A percentile compares a stretch with the other conserved stretches of the same genome.
Conservation (phyloP, 129 eudicot species). For the Oenanthe sinensis region DNA sequence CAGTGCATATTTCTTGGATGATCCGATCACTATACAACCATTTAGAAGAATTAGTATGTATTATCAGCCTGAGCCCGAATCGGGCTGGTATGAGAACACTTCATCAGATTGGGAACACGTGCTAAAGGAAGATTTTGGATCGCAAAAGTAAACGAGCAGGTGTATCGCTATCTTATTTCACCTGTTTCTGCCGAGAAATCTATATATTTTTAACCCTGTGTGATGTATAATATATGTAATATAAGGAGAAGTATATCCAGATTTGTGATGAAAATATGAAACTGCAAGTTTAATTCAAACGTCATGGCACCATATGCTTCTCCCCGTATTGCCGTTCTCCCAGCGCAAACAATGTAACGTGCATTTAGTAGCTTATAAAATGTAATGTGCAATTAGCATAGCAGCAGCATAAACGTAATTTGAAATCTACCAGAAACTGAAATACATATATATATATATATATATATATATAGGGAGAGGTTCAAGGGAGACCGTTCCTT, state of each 20-base stretch:
- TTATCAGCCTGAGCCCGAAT: background rate
- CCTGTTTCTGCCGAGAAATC: background rate
- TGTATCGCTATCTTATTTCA: background rate
- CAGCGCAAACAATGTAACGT: too few species aligned
- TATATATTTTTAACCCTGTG: background rate
- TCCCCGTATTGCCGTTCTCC: background rate
- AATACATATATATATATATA: too few species aligned
- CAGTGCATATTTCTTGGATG: background rate
- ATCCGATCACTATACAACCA: background rate
- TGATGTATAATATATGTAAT: background rate
- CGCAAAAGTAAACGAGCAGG: constrained; percentile 11
- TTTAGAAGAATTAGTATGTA: background rate
- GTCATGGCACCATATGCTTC: too few species aligned
- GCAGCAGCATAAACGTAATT: background rate
- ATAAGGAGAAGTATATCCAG: background rate
- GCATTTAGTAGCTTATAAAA: too few species aligned
- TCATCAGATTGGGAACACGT: constrained; percentile 72
- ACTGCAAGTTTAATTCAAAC: background rate
- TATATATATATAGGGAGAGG: too few species aligned
- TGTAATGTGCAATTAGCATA: background rate
- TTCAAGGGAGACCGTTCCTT: too few species aligned
- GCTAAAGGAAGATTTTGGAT: constrained; percentile 34
- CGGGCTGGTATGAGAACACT: constrained; percentile 31
- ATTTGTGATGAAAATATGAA: background rate
- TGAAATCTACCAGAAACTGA: background rate